Evolutionary conservation across 2,329 filamentous ascomycete species (phyloP).

Genomic region (Phaeomoniella chlamydospora): DNA sequence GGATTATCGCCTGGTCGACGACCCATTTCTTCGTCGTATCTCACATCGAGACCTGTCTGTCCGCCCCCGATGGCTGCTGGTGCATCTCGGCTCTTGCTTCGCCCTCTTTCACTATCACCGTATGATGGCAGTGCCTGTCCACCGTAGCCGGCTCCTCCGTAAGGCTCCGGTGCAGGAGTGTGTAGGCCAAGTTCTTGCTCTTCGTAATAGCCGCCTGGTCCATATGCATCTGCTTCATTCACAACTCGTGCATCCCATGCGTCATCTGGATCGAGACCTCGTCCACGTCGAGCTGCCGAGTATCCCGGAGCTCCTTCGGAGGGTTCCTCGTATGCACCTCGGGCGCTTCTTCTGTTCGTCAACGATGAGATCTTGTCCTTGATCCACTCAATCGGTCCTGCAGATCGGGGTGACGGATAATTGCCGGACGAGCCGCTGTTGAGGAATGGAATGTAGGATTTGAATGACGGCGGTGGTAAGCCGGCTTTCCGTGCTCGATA

Average conservation of each 20-base stretch:
- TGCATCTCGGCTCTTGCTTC: constrained; percentile 32
- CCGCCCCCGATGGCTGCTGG: constrained; percentile 17
- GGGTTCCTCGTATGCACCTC: constrained; percentile 56
- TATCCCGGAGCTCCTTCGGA: constrained; percentile 14
- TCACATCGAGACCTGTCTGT: constrained; percentile 27
- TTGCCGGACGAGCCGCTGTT: constrained; percentile 22
- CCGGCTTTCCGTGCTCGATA: constrained; percentile 60
- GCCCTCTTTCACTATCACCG: constrained; percentile 19
- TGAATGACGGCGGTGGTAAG: constrained; percentile 50
- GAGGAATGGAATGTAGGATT: constrained; percentile 58
- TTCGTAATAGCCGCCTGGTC: constrained; percentile 52
- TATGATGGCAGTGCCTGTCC: constrained; percentile 20
- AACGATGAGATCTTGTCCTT: constrained; percentile 49
- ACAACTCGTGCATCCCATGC: constrained; percentile 77
- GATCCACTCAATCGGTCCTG: constrained; percentile 60
- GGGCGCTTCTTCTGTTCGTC: constrained; percentile 50
- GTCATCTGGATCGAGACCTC: constrained; percentile 65
- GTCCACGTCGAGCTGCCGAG: constrained; percentile 23
- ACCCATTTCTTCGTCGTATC: constrained; percentile 32
- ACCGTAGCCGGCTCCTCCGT: constrained; percentile 22
- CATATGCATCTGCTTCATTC: constrained; percentile 33
- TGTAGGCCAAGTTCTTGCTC: constrained; percentile 55
- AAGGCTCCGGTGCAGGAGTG: constrained; percentile 21
- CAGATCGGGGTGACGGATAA: constrained; percentile 39
- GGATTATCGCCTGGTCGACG: constrained; percentile 38